Conservation (phyloP, 768 basidiomycete species). For the Russula olivacea region DNA sequence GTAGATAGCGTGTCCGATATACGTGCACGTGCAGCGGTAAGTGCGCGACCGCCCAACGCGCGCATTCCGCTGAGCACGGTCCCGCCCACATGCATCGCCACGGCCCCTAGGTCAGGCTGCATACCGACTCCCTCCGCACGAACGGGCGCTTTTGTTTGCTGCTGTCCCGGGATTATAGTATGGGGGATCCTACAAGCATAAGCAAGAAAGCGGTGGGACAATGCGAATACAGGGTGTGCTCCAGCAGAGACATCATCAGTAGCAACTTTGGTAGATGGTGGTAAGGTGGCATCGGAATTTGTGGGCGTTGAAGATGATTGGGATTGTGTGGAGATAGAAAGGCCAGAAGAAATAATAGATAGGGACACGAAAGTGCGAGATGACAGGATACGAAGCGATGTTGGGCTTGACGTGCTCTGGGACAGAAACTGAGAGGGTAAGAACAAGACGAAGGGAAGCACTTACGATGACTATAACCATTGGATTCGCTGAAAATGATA, state of each 20-base stretch:
- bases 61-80: conserved; percentile 59
- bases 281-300: conserved; percentile 38
- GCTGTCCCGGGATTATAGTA: conserved; percentile 17
- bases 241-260: not conserved
- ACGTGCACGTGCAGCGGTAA: conserved; percentile 37
- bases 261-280: conserved; percentile 31
- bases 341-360: conserved; percentile 43
- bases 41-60: conserved; percentile 55
- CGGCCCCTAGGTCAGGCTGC: conserved; percentile 47
- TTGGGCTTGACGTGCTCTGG: conserved; percentile 54
- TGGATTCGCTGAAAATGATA: conserved; percentile 42
- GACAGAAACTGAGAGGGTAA: conserved; percentile 3
- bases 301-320: conserved; percentile 20
- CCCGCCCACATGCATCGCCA: conserved; percentile 55
- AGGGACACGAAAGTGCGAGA: conserved; percentile 47
- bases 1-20: conserved; percentile 11
- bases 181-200: conserved; percentile 40
- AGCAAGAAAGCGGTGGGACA: conserved; percentile 59
- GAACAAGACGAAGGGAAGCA: not conserved
- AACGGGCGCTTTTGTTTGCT: conserved; percentile 21
- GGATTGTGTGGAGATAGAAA: conserved; percentile 42
- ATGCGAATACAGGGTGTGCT: conserved; percentile 50
- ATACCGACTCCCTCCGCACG: conserved; percentile 25
- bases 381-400: conserved; percentile 52
- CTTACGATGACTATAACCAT: conserved; percentile 54